Conservation (phyloP, 1,139 yeast genomes). For the Hansenula anomala region DNA sequence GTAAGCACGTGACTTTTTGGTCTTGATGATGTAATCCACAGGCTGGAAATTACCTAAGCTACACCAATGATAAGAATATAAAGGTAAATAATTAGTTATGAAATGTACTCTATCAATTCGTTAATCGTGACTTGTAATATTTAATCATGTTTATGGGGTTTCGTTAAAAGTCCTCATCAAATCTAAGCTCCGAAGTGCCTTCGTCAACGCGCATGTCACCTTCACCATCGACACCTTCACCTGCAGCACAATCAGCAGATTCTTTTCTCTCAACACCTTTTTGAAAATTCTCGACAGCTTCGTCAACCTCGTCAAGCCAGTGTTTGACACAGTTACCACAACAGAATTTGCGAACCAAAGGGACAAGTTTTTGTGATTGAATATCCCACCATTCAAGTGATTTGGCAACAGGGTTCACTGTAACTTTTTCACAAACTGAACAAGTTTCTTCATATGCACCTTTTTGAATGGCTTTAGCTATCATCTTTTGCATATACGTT, state of each 20-base stretch:
- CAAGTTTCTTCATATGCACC: constrained; percentile 45
- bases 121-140: no score
- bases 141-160: neutral
- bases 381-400: constrained; percentile 61
- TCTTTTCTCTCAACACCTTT: no score
- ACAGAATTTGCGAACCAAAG: constrained; percentile 43
- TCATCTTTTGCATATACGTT: constrained; percentile 31
- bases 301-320: constrained; percentile 25
- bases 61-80: no score
- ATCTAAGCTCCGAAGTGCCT: neutral
- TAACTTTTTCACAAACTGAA: constrained; percentile 39
- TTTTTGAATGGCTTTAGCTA: constrained; percentile 39
- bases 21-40: no score
- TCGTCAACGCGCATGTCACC: neutral
- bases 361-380: constrained; percentile 34
- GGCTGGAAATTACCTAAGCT: no score
- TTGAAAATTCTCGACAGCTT: neutral
- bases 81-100: no score
- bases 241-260: neutral
- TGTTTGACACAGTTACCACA: constrained; percentile 34
- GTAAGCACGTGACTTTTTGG: no score
- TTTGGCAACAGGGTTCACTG: constrained; percentile 49
- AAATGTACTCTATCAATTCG: no score
- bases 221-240: neutral
- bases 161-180: neutral